A percentile compares a stretch with the other conserved stretches of the same genome.
These are phyloP conservation scores for Mycosarcoma mackinlayi DNA, from an alignment of 1,284 basidiomycete genomes.

Conservation along the genomic window DNA sequence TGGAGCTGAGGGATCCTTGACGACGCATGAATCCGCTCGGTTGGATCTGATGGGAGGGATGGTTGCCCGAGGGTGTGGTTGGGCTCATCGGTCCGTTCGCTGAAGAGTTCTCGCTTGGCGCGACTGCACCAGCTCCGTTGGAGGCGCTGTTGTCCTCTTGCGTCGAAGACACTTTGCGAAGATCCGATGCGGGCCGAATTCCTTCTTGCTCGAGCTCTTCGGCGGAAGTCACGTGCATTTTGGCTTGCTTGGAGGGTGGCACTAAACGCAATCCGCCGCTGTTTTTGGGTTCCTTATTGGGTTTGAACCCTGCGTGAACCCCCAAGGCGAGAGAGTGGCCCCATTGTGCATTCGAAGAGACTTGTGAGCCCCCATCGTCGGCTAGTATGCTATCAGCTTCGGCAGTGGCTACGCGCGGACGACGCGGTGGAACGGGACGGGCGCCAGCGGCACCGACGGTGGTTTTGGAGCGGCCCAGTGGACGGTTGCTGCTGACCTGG, in stretches of 20 bases:
- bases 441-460: slow-evolving; percentile 6
- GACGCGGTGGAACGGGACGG: slow-evolving; percentile 34
- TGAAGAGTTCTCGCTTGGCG: slow-evolving; percentile 14
- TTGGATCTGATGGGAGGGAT: slow-evolving; percentile 16
- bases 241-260: slow-evolving; percentile 52
- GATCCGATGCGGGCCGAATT: slow-evolving; percentile 30
- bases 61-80: slow-evolving; percentile 23
- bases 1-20: slow-evolving; percentile 35
- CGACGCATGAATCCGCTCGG: slow-evolving; percentile 31
- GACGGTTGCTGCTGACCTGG: slow-evolving; percentile 42
- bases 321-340: slow-evolving; percentile 56
- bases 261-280: slow-evolving; percentile 56
- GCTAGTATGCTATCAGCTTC: neutral
- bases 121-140: neutral
- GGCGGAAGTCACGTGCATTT: slow-evolving; percentile 27
- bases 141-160: slow-evolving; percentile 4
- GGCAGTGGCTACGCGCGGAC: slow-evolving; percentile 17
- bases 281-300: slow-evolving; percentile 48
- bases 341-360: slow-evolving; percentile 38
- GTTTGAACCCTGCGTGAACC: slow-evolving; percentile 62
- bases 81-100: slow-evolving; percentile 25
- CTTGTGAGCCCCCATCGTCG: slow-evolving; percentile 18
- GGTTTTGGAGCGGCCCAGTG: slow-evolving; percentile 59
- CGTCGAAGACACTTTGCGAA: slow-evolving; percentile 23
- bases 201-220: slow-evolving; percentile 41